Evolutionary conservation across 768 basidiomycete species (phyloP), one percentile per base, ranked within the genome.

Genomic region (Clathrus columnatus): DNA sequence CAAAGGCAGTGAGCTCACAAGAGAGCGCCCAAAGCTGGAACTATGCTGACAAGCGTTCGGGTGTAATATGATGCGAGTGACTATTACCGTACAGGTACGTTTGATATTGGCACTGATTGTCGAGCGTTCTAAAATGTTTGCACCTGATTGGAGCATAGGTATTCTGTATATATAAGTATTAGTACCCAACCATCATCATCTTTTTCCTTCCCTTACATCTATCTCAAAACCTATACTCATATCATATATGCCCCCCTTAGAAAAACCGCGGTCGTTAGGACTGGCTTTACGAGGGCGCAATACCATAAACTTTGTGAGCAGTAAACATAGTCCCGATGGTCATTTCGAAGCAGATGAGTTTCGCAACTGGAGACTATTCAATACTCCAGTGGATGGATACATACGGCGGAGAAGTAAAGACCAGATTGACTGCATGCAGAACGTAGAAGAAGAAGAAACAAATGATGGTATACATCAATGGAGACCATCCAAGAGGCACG

Each of bases 301-400:
- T 21, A 43, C 26, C 1, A 7, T 47, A 3, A 32, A 32, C 11
- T n/a, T 29, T 5, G 20, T 16, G 27, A 21, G 43, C 17, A 47
- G 16, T 18, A 28, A 28, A n/a, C 53, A 54, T 23, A 54, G 53
- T 29, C 53, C 53, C 5, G 53, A 54, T n/a, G 53, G 53, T 5
- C 36, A 54, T 29, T 54, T 54, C 18, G 23, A 42, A 2, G 23
- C 44, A 20, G 53, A 54, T 11, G 27, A 24, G 8, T 18, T 36
- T 23, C 51, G 51, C 32, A 18, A 36, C 5, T 54, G 42, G 53
- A 11, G n/a, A n/a, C 36, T 14, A n/a, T 8, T 36, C 10, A 27
- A 28, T n/a, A 23, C 20, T 2, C 16, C 20, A n/a, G 20, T 18
- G 17, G 20, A 54, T 29, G 11, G 7, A 5, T 4, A 24, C 53